phyloP scores from a whole-genome alignment of 495 filamentous ascomycete species.

The Neurospora sp. region DNA sequence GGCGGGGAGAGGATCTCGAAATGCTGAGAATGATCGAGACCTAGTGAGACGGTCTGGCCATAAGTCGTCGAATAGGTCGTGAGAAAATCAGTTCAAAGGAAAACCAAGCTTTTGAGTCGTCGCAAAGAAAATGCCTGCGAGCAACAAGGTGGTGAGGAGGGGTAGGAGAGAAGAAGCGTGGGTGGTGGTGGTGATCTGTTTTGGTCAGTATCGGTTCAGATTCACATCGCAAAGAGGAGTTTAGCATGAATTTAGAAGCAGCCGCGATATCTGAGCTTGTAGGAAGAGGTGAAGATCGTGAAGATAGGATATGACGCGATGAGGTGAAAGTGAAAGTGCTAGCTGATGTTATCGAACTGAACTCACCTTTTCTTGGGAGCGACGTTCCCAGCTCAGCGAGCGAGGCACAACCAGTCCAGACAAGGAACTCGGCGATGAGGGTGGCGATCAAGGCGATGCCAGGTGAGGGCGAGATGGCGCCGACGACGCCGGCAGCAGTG shows the following conservation, averaged over 20 bases:
- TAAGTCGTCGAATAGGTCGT: slow-evolving; percentile 12
- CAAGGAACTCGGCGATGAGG: slow-evolving; percentile 43
- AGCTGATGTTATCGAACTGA: neutral
- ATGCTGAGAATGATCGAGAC: slow-evolving; percentile 17
- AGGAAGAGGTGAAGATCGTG: neutral
- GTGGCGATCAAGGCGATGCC: slow-evolving; percentile 41
- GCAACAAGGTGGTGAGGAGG: neutral
- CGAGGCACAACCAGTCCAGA: slow-evolving; percentile 45
- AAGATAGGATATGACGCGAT: neutral
- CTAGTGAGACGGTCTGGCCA: slow-evolving; percentile 35
- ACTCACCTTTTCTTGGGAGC: slow-evolving; percentile 37
- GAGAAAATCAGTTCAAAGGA: neutral
- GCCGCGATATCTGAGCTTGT: neutral
- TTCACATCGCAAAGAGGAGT: neutral
- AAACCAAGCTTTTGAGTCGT: neutral
- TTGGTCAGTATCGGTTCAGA: neutral
- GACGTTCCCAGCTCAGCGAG: slow-evolving; percentile 46
- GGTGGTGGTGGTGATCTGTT: neutral
- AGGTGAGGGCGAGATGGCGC: slow-evolving; percentile 45
- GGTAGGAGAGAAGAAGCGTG: neutral
- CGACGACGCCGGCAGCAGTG: slow-evolving; percentile 45
- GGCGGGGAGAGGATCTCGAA: slow-evolving; percentile 23
- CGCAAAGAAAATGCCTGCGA: neutral
- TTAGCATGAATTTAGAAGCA: neutral
- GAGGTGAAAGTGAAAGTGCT: neutral